phyloP scores from a whole-genome alignment of 2,329 filamentous ascomycete species.

The Venturia carpophila region DNA sequence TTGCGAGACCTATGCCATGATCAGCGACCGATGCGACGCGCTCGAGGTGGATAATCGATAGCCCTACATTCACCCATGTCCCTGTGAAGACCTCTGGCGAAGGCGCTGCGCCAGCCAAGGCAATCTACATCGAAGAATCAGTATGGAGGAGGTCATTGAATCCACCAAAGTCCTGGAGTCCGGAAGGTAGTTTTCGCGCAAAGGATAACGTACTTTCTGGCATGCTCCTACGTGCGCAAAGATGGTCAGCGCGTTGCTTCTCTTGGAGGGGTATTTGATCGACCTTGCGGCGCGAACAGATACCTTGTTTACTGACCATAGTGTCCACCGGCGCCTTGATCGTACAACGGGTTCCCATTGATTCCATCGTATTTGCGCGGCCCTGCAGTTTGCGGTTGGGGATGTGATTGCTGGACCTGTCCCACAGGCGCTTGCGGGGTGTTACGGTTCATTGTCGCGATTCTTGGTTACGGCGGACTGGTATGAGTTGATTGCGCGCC shows the following conservation, averaged over 20 bases:
- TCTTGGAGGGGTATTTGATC: background rate
- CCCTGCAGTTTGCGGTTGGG: constrained; percentile 14
- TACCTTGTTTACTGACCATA: constrained; percentile 35
- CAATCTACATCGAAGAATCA: constrained; percentile 53
- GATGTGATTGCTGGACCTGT: constrained; percentile 13
- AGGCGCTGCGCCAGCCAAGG: constrained; percentile 80
- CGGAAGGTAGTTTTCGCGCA: constrained; percentile 14
- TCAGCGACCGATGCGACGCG: constrained; percentile 23
- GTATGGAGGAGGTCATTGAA: constrained; percentile 20
- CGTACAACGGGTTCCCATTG: constrained; percentile 43
- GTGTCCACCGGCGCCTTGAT: constrained; percentile 40
- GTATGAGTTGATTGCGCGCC: background rate
- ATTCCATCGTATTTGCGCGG: constrained; percentile 38
- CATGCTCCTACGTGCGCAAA: constrained; percentile 15
- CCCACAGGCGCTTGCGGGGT: constrained; percentile 12
- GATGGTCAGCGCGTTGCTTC: constrained; percentile 10
- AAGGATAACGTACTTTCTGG: constrained; percentile 19
- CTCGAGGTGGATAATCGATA: background rate
- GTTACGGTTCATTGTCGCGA: constrained; percentile 15
- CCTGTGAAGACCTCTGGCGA: constrained; percentile 85
- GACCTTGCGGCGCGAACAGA: background rate
- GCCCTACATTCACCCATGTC: constrained; percentile 83
- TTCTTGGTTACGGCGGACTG: background rate
- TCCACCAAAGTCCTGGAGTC: constrained; percentile 20
- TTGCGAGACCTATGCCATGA: constrained; percentile 68